These are phyloP conservation scores for Eutypa lata DNA, from an alignment of 2,329 filamentous ascomycete genomes.

Conservation along the genomic window DNA sequence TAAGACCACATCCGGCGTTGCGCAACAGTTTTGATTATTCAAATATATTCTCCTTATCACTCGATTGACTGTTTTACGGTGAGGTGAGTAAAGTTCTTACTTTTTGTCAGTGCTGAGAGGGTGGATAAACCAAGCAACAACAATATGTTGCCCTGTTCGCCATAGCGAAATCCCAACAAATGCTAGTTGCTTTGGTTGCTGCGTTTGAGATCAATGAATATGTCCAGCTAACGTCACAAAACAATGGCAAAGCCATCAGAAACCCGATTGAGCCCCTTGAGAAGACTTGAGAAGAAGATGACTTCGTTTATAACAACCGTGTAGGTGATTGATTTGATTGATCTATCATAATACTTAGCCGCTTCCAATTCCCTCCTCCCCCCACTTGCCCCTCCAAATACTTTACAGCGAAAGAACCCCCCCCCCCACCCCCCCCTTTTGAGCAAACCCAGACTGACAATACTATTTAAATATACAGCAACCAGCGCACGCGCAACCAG, in stretches of 20 bases:
- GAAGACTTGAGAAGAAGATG: constrained; percentile 46
- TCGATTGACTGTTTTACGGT: too few relatives aligned
- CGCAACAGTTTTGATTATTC: not conserved
- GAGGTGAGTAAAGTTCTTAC: too few relatives aligned
- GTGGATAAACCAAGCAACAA: not conserved
- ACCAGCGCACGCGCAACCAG: constrained; percentile 82
- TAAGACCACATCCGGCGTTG: not conserved
- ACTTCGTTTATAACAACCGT: constrained; percentile 74
- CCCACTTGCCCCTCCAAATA: constrained; percentile 24
- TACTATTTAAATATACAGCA: too few relatives aligned
- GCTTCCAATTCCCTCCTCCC: constrained; percentile 17
- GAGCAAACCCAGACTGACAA: too few relatives aligned
- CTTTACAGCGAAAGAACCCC: too few relatives aligned
- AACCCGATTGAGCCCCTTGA: constrained; percentile 11
- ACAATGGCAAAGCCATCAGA: constrained; percentile 20
- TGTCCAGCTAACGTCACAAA: constrained; percentile 20
- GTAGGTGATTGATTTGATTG: constrained; percentile 23
- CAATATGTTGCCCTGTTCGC: not conserved
- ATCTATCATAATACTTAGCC: constrained; percentile 11
- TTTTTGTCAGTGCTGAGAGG: too few relatives aligned
- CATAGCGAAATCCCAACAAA: not conserved
- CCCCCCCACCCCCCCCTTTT: constrained; percentile 8
- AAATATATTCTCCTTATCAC: too few relatives aligned
- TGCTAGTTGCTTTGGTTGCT: too few relatives aligned
- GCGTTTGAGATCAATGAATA: not conserved